These are phyloP conservation scores for Penicillium vulpinum DNA, from an alignment of 2,329 filamentous ascomycete genomes.

Conservation along the genomic window DNA sequence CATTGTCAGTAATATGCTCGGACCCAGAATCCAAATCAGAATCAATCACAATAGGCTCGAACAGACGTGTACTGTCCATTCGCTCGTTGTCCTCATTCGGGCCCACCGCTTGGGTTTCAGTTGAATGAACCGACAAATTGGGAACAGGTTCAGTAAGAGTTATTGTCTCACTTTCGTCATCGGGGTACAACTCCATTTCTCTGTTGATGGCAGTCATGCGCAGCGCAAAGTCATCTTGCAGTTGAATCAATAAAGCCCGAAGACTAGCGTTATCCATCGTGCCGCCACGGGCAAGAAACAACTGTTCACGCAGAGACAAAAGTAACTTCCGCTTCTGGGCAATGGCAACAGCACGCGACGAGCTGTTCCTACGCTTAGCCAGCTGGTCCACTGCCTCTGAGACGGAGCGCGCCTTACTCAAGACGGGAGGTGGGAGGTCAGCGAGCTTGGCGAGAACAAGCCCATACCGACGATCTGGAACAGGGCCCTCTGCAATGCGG, in stretches of 20 bases:
- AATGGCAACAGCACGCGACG: conserved; percentile 59
- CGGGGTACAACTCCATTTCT: conserved; percentile 22
- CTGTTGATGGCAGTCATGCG: conserved; percentile 68
- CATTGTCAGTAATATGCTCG: conserved; percentile 2
- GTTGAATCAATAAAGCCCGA: conserved; percentile 60
- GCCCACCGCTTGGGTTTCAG: not conserved
- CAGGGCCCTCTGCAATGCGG: conserved; percentile 70
- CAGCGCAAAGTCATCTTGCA: conserved; percentile 73
- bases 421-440: conserved; percentile 66
- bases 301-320: conserved; percentile 68
- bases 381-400: conserved; percentile 62
- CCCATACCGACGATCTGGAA: conserved; percentile 75
- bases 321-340: conserved; percentile 70
- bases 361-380: conserved; percentile 59
- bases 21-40: not conserved
- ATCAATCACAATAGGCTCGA: conserved; percentile 5
- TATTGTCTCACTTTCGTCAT: conserved; percentile 17
- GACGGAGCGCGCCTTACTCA: conserved; percentile 68
- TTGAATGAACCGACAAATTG: not conserved
- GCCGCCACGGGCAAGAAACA: conserved; percentile 67
- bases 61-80: not conserved
- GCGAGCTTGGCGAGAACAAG: conserved; percentile 75
- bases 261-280: conserved; percentile 66
- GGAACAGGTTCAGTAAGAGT: not conserved
- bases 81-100: not conserved